Conservation (phyloP, 2,329 filamentous ascomycete species). For the Sporothrix phasma region DNA sequence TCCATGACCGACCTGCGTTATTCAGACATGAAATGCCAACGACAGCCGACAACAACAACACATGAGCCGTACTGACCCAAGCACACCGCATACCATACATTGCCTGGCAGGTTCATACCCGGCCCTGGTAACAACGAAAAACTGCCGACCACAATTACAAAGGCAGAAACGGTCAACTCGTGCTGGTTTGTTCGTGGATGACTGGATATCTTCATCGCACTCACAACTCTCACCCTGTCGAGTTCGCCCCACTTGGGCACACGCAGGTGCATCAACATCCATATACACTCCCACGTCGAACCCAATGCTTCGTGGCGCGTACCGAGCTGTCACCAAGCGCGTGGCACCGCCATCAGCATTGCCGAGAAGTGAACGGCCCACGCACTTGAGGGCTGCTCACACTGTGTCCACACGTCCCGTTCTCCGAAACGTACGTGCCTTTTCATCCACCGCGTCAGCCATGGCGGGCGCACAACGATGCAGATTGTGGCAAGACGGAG, state of each 20-base stretch:
- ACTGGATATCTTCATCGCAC: no score
- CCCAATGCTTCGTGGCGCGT: neutral
- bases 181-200: no score
- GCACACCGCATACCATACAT: neutral
- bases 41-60: neutral
- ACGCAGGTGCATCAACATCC: no score
- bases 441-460: neutral
- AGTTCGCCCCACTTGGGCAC: no score
- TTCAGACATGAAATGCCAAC: no score
- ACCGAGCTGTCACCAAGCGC: neutral
- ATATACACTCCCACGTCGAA: no score
- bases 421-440: neutral
- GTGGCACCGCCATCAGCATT: neutral
- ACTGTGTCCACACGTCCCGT: neutral
- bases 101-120: neutral
- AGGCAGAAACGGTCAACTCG: neutral
- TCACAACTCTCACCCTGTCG: no score
- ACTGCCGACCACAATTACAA: neutral
- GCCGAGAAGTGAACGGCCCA: neutral
- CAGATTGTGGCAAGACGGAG: constrained; percentile 10
- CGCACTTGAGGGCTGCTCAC: neutral
- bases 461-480: neutral
- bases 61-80: neutral
- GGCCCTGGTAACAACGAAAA: no score
- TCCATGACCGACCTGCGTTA: neutral